phyloP scores from a whole-genome alignment of 2,329 filamentous ascomycete species.

The Colletotrichum tanaceti region DNA sequence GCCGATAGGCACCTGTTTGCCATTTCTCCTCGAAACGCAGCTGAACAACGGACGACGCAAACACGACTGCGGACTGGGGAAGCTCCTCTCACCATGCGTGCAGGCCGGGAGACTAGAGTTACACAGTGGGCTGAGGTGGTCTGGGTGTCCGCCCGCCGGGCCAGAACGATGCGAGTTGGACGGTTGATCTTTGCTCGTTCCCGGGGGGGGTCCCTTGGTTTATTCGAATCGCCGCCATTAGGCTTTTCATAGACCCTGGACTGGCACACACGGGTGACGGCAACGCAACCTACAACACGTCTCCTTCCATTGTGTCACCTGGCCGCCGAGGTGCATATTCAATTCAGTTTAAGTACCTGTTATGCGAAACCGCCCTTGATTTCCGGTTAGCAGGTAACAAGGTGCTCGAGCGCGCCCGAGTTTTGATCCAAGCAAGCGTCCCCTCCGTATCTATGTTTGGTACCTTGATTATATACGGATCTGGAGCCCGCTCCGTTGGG shows the following conservation, averaged over 20 bases:
- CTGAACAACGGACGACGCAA: slow-evolving; percentile 1
- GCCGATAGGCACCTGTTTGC: neutral
- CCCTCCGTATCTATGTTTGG: no score
- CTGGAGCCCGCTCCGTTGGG: neutral
- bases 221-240: slow-evolving; percentile 14
- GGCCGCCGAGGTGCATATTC: slow-evolving; percentile 5
- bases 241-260: slow-evolving; percentile 4
- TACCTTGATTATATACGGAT: no score
- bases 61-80: neutral
- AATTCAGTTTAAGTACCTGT: neutral
- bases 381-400: neutral
- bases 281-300: neutral
- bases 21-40: slow-evolving; percentile 8
- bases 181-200: neutral
- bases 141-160: neutral
- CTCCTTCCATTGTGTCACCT: neutral
- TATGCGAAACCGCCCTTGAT: neutral
- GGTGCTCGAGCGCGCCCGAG: slow-evolving; percentile 31
- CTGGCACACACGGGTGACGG: neutral
- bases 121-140: neutral
- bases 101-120: slow-evolving; percentile 13
- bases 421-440: neutral
- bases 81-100: neutral
- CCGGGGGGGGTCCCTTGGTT: slow-evolving; percentile 19
- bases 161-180: neutral